Conservation (phyloP, 768 basidiomycete species). For the Podaxis sp. region DNA sequence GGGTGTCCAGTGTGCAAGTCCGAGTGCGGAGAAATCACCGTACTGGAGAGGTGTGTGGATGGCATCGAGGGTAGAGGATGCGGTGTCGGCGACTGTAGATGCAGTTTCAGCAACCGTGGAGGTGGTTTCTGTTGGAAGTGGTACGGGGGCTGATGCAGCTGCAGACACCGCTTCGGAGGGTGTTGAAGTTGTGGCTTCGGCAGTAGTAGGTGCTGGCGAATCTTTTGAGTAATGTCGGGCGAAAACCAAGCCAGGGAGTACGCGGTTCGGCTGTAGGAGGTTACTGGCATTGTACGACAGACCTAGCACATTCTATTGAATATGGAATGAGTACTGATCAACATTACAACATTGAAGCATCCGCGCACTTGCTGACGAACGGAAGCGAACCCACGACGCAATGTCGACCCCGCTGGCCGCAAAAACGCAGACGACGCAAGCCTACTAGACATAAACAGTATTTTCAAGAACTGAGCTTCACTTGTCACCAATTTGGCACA, state of each 20-base stretch:
- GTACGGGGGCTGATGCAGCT: background rate
- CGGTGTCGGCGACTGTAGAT: conserved; percentile 15
- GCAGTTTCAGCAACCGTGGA: background rate
- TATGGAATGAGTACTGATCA: background rate
- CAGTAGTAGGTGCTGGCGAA: background rate
- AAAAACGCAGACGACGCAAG: background rate
- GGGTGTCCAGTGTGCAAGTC: conserved; percentile 62
- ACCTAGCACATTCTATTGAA: conserved; percentile 9
- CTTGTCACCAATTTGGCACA: background rate
- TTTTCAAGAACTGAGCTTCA: background rate
- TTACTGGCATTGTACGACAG: background rate
- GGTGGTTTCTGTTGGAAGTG: background rate
- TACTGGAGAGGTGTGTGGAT: conserved; percentile 54
- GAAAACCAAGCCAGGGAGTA: background rate
- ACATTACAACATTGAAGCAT: background rate
- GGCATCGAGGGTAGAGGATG: conserved; percentile 24
- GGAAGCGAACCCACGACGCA: conserved; percentile 10
- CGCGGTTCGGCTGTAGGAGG: background rate
- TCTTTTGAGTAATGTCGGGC: conserved; percentile 15
- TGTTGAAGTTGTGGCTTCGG: background rate
- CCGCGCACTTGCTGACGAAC: conserved; percentile 4
- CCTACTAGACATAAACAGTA: background rate
- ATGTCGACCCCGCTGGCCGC: background rate
- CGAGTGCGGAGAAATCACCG: conserved; percentile 72
- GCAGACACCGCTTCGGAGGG: conserved; percentile 3